These are phyloP conservation scores for Parasarocladium wereldwijsianum DNA, from an alignment of 2,329 filamentous ascomycete species.

Conservation along the genomic window DNA sequence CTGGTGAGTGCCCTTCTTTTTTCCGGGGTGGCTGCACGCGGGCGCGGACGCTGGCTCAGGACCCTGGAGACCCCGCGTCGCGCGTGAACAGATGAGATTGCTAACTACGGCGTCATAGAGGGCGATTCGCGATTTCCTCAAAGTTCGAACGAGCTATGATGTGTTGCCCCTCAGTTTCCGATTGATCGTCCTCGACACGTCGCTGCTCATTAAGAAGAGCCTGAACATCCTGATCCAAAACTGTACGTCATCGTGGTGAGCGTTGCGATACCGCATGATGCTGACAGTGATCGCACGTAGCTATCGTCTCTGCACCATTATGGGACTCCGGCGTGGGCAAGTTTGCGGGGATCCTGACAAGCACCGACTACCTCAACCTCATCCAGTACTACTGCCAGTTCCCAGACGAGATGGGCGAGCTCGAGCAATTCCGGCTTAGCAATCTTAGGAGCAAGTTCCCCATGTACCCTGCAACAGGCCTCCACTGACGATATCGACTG, in stretches of 20 bases:
- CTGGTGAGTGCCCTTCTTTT: slow-evolving; percentile 40
- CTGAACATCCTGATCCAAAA: slow-evolving; percentile 92
- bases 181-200: slow-evolving; percentile 88
- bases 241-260: slow-evolving; percentile 35
- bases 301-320: slow-evolving; percentile 90
- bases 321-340: slow-evolving; percentile 92
- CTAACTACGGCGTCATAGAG: slow-evolving; percentile 37
- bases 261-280: slow-evolving; percentile 3
- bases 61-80: too few species aligned
- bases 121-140: slow-evolving; percentile 89
- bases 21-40: background rate
- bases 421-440: slow-evolving; percentile 87
- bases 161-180: slow-evolving; percentile 92
- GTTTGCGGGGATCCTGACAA: slow-evolving; percentile 88
- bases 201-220: slow-evolving; percentile 92
- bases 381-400: slow-evolving; percentile 99
- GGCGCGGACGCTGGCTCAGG: background rate
- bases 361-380: slow-evolving; percentile 95
- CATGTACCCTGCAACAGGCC: background rate
- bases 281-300: slow-evolving; percentile 31
- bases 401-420: slow-evolving; percentile 73
- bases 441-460: slow-evolving; percentile 63
- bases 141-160: slow-evolving; percentile 92
- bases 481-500: background rate
- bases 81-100: too few species aligned